A percentile compares a stretch with the other conserved stretches of the same genome.
Conservation (phyloP, 768 basidiomycete species). For the Cystoderma amianthinum region DNA sequence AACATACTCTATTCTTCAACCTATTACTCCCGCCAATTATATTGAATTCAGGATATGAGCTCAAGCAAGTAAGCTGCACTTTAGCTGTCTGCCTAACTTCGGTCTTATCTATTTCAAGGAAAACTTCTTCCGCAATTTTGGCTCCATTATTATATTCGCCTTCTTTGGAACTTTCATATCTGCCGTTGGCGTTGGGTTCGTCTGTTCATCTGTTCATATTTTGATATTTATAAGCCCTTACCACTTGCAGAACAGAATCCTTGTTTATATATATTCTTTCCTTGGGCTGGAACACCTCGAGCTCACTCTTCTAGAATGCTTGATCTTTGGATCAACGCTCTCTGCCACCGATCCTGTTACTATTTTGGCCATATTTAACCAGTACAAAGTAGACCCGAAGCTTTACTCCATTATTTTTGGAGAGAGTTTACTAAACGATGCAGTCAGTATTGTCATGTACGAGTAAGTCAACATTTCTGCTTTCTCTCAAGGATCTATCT, state of each 20-base stretch:
- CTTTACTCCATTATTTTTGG: constrained; percentile 97
- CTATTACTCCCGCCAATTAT: constrained; percentile 97
- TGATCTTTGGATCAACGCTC: constrained; percentile 93
- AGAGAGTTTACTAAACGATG: constrained; percentile 94
- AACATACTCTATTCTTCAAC: constrained; percentile 97
- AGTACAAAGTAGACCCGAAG: constrained; percentile 98
- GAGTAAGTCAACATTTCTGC: constrained; percentile 55
- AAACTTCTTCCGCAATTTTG: constrained; percentile 98
- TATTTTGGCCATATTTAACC: constrained; percentile 96
- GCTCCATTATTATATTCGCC: constrained; percentile 89
- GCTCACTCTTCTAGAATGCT: constrained; percentile 83
- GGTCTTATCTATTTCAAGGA: constrained; percentile 51
- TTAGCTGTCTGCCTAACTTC: not conserved
- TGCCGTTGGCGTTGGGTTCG: constrained; percentile 92
- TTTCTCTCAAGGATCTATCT: not conserved
- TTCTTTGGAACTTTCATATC: constrained; percentile 96
- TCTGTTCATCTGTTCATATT: constrained; percentile 10
- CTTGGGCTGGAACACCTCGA: constrained; percentile 87
- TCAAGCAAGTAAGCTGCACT: constrained; percentile 70
- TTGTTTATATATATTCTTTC: constrained; percentile 93
- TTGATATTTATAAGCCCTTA: constrained; percentile 21
- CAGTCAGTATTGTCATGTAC: constrained; percentile 99
- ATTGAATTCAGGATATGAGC: constrained; percentile 94
- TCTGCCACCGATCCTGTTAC: constrained; percentile 98
- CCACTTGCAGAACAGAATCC: constrained; percentile 60